phyloP scores from a whole-genome alignment of 495 filamentous ascomycete genomes.

The Neurospora sp. region DNA sequence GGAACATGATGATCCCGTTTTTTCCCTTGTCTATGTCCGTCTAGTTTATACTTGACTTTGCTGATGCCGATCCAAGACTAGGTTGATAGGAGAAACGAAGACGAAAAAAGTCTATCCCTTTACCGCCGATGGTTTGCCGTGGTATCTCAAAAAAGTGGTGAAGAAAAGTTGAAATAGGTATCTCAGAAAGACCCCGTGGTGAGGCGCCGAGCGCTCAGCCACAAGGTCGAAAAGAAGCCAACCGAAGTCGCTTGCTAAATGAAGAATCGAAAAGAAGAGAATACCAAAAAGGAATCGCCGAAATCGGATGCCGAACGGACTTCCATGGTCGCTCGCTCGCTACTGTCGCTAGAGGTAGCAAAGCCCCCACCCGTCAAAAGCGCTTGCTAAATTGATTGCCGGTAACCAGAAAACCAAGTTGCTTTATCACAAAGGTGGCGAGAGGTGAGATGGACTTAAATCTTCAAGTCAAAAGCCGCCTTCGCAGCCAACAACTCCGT shows the following conservation, averaged over 20 bases:
- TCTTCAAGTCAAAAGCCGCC: slow-evolving; percentile 2
- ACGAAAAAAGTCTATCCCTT: not conserved
- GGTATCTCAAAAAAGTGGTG: not conserved
- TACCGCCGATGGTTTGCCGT: not conserved
- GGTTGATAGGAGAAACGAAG: not conserved
- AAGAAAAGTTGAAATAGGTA: not conserved
- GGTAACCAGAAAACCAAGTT: not conserved
- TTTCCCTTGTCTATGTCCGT: not conserved
- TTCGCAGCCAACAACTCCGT: slow-evolving; percentile 21
- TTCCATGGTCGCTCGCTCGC: not conserved
- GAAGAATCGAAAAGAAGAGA: not conserved
- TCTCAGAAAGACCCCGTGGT: not conserved
- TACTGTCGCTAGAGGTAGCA: not conserved
- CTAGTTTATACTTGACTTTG: not conserved
- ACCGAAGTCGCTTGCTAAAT: not conserved
- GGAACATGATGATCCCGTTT: not conserved
- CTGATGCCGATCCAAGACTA: not conserved
- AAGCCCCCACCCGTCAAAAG: not conserved
- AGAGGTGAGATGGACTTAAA: not conserved
- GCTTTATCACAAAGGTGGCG: not conserved
- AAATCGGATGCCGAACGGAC: not conserved
- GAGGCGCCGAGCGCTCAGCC: not conserved
- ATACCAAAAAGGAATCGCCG: not conserved
- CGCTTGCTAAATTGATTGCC: not conserved
- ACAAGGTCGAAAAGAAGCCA: not conserved